Conservation (phyloP, 2,329 filamentous ascomycete species). For the Fusarium penzigii region DNA sequence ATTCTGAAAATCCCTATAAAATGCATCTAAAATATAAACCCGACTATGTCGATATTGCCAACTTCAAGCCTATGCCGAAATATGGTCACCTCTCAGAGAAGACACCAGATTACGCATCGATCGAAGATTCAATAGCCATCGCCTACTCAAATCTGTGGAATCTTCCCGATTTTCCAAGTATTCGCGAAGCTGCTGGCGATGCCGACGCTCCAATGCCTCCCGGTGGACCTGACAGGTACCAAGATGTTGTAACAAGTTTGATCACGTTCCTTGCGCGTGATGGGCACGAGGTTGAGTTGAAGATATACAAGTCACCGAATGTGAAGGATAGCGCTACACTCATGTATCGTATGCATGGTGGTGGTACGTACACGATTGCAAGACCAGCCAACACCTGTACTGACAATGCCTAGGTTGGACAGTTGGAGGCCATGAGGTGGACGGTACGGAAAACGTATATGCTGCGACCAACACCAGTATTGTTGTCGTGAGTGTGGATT, state of each 20-base stretch:
- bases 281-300: constrained; percentile 18
- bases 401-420: constrained; percentile 14
- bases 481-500: constrained; percentile 26
- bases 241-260: constrained; percentile 13
- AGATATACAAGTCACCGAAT: constrained; percentile 18
- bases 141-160: background rate
- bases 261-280: constrained; percentile 18
- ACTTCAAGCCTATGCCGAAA: constrained; percentile 17
- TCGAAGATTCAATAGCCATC: constrained; percentile 1
- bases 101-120: constrained; percentile 4
- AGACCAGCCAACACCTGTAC: background rate
- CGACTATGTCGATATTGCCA: constrained; percentile 12
- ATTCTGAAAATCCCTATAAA: background rate
- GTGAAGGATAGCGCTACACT: constrained; percentile 12
- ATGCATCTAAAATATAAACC: constrained; percentile 13
- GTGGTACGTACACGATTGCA: constrained; percentile 11
- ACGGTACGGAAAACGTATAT: constrained; percentile 25
- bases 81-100: constrained; percentile 21
- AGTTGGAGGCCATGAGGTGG: constrained; percentile 25
- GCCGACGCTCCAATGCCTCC: constrained; percentile 21
- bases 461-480: constrained; percentile 15
- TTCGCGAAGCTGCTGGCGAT: constrained; percentile 6
- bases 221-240: constrained; percentile 16
- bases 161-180: constrained; percentile 1
- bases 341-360: constrained; percentile 29